Base-by-base conservation (phyloP, 805 yeast species). In the Wickerhamia fluorescens region DNA sequence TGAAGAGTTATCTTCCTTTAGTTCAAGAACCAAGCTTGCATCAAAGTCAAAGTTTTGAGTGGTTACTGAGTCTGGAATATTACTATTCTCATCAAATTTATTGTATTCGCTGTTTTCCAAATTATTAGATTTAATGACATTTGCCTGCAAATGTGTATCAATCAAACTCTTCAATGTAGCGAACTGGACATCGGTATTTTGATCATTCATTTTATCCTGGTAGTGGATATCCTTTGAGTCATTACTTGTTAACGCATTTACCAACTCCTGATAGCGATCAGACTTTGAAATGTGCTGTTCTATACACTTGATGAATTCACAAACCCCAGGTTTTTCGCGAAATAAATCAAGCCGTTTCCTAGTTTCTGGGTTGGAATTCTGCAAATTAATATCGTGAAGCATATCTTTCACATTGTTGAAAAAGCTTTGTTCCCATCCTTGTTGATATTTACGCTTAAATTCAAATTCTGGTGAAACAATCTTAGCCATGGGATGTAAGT, bases 401-500 rank as follows among this genome's bases (percentile, higher is more conserved):
- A 37, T 36, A 20, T 49, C 55, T n/a, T n/a, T n/a, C n/a, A n/a
- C n/a, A n/a, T n/a, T n/a, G n/a, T n/a, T n/a, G n/a, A n/a, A n/a
- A n/a, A n/a, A n/a, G n/a, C n/a, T n/a, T n/a, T n/a, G n/a, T n/a
- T n/a, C n/a, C n/a, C n/a, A n/a, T n/a, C n/a, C n/a, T n/a, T n/a
- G n/a, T n/a, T n/a, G n/a, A n/a, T n/a, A n/a, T n/a, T n/a, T n/a
- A n/a, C n/a, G n/a, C n/a, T n/a, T n/a, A n/a, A n/a, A n/a, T n/a
- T n/a, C n/a, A n/a, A n/a, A n/a, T n/a, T n/a, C n/a, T n/a, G n/a
- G n/a, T n/a, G n/a, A n/a, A 6, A 21, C 20, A 24, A 57, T 42
- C 30, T 54, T 57, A n/a, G 47, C 46, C 42, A 53, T 41, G 17
- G 63, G 55, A 30, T 58, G 65, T 2, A 29, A 27, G 23, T 30